Conservation (phyloP, 352 stramenopile genomes). For the Pythium dissotocum region DNA sequence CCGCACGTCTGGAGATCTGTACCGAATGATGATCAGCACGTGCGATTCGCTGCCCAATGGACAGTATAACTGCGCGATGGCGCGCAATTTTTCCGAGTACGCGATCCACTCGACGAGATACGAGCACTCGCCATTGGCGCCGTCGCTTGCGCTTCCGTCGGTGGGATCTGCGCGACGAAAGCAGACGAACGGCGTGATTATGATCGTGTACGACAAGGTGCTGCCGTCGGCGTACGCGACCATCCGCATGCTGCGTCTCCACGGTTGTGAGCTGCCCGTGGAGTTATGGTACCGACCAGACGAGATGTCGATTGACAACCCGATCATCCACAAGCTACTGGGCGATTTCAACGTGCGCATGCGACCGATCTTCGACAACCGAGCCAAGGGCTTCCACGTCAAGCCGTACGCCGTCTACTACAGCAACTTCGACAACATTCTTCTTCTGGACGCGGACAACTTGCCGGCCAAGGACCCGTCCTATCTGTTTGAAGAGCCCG, state of each 20-base stretch:
- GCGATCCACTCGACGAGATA: conserved; percentile 69
- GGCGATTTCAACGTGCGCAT: conserved; percentile 74
- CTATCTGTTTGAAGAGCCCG: conserved; percentile 80
- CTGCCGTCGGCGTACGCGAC: conserved; percentile 76
- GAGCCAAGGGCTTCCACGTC: conserved; percentile 75
- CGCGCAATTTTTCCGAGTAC: conserved; percentile 83
- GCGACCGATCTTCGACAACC: conserved; percentile 77
- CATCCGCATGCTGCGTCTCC: conserved; percentile 74
- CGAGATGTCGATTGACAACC: conserved; percentile 84
- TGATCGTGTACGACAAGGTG: conserved; percentile 87
- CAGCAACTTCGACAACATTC: conserved; percentile 81
- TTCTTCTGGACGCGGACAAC: conserved; percentile 85
- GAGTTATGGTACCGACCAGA: conserved; percentile 87
- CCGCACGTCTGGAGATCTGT: conserved; percentile 74
- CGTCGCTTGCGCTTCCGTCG: conserved; percentile 61
- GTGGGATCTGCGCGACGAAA: conserved; percentile 43
- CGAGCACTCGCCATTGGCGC: conserved; percentile 65
- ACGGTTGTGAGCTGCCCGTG: conserved; percentile 74
- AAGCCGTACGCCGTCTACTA: conserved; percentile 89
- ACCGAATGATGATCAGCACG: conserved; percentile 79
- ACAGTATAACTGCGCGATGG: conserved; percentile 81
- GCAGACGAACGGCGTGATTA: conserved; percentile 72
- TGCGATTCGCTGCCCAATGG: conserved; percentile 72
- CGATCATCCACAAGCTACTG: conserved; percentile 71
- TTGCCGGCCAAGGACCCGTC: conserved; percentile 77